Conservation (phyloP, 768 basidiomycete genomes). For the Tricholoma sp. region DNA sequence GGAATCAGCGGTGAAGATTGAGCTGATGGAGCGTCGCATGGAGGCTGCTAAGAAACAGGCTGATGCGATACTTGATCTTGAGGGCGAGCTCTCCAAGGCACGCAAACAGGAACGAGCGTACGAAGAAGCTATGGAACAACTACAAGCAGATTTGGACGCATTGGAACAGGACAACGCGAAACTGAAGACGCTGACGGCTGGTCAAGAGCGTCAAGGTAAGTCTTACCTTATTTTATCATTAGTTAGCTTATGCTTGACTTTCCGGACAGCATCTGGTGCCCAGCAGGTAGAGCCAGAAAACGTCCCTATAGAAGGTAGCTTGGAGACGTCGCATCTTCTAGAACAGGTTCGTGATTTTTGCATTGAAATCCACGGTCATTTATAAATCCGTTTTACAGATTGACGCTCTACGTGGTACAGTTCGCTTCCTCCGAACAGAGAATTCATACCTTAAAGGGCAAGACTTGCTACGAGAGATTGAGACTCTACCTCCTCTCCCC, state of each 20-base stretch:
- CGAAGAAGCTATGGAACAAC: conserved; percentile 89
- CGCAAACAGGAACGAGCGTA: conserved; percentile 87
- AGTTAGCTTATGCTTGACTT: not conserved
- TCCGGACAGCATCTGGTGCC: conserved; percentile 34
- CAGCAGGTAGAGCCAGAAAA: conserved; percentile 56
- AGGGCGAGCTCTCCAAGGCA: conserved; percentile 72
- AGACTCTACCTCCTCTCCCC: conserved; percentile 63
- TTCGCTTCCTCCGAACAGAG: conserved; percentile 90
- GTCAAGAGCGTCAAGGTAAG: conserved; percentile 71
- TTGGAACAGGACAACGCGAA: conserved; percentile 87
- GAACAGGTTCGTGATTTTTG: conserved; percentile 60
- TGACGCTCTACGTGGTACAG: conserved; percentile 84
- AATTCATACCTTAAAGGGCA: conserved; percentile 93
- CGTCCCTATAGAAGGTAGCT: conserved; percentile 66
- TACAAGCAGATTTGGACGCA: conserved; percentile 83
- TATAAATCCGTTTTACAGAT: conserved; percentile 44
- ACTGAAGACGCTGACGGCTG: conserved; percentile 62
- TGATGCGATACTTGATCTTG: conserved; percentile 77
- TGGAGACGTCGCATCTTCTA: conserved; percentile 83
- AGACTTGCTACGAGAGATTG: conserved; percentile 81
- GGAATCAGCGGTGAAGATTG: conserved; percentile 87
- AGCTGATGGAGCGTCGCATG: conserved; percentile 90
- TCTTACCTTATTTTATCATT: not conserved
- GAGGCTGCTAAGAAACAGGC: conserved; percentile 89
- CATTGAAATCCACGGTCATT: conserved; percentile 1